These are phyloP conservation scores for Rosa lucieae DNA, from an alignment of 306 rosid genomes.

Conservation along the genomic window DNA sequence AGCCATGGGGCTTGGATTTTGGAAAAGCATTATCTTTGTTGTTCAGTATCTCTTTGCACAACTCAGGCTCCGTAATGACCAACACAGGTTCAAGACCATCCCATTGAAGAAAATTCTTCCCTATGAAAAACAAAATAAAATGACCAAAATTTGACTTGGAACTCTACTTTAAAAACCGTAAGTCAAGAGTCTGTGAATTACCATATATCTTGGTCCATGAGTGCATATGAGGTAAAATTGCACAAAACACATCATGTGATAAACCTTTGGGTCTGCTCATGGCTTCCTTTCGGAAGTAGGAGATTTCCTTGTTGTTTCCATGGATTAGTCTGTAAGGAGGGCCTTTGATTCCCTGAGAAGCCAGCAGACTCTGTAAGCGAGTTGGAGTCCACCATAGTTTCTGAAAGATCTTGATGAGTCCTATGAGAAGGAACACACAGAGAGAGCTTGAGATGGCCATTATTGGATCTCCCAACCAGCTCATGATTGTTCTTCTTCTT, in stretches of 20 bases:
- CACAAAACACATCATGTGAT: conserved; percentile 15
- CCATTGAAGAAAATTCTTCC: conserved; percentile 35
- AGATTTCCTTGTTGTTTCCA: conserved; percentile 23
- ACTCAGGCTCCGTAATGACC: conserved; percentile 31
- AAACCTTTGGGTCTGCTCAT: not conserved
- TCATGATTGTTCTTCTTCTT: not conserved
- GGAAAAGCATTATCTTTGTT: conserved; percentile 13
- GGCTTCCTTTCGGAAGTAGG: conserved; percentile 22
- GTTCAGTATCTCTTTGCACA: conserved; percentile 25
- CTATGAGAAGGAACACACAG: no score
- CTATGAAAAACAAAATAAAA: not conserved
- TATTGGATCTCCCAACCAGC: not conserved
- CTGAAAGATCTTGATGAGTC: not conserved
- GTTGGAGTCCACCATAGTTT: conserved; percentile 22
- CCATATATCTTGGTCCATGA: conserved; percentile 3
- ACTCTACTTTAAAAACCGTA: no score
- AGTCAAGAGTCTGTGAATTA: no score
- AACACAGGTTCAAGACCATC: conserved; percentile 22
- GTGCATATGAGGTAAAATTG: conserved; percentile 16
- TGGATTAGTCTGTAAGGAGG: conserved; percentile 23
- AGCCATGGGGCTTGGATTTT: not conserved
- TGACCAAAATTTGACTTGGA: no score
- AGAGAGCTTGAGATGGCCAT: not conserved
- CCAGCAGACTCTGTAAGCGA: not conserved
- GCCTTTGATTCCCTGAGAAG: conserved; percentile 26